These are phyloP conservation scores for Phytopythium mirpurense DNA, from an alignment of 352 stramenopile genomes.

Conservation along the genomic window DNA sequence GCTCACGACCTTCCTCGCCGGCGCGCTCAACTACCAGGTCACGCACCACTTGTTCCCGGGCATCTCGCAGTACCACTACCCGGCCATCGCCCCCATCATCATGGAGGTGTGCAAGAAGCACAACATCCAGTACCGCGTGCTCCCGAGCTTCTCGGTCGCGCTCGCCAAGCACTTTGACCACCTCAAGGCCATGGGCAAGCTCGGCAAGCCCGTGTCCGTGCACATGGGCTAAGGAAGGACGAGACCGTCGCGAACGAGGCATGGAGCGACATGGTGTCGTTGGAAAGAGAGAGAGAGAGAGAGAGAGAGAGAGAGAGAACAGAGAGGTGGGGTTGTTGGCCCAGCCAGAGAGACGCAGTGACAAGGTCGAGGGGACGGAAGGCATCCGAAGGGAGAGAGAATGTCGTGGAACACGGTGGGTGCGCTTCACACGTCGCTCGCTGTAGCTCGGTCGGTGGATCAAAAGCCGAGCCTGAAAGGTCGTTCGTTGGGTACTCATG, in stretches of 20 bases:
- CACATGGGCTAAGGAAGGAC: slow-evolving; percentile 81
- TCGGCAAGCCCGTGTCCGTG: slow-evolving; percentile 70
- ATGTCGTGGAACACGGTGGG: too few species aligned
- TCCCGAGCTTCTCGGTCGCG: slow-evolving; percentile 76
- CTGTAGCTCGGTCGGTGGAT: background rate
- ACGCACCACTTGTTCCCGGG: slow-evolving; percentile 91
- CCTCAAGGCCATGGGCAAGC: slow-evolving; percentile 85
- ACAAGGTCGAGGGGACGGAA: too few species aligned
- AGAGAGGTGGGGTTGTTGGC: too few species aligned
- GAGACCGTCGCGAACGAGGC: too few species aligned
- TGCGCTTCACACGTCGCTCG: background rate
- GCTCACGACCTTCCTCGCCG: slow-evolving; percentile 91
- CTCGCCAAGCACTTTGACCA: slow-evolving; percentile 85
- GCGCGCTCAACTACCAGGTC: slow-evolving; percentile 97
- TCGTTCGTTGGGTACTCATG: background rate
- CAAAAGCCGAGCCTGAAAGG: too few species aligned
- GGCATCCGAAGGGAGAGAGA: too few species aligned
- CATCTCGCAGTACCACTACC: slow-evolving; percentile 93
- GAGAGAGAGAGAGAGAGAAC: too few species aligned
- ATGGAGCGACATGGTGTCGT: too few species aligned
- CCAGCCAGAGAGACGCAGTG: too few species aligned
- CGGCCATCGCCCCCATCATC: slow-evolving; percentile 90
- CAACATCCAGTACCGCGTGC: slow-evolving; percentile 90
- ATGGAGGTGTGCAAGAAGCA: slow-evolving; percentile 91
- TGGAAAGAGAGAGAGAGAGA: too few species aligned